These are phyloP conservation scores for Chytriomyces sp. DNA, from an alignment of 192 early-diverging fungal species.

Conservation along the genomic window DNA sequence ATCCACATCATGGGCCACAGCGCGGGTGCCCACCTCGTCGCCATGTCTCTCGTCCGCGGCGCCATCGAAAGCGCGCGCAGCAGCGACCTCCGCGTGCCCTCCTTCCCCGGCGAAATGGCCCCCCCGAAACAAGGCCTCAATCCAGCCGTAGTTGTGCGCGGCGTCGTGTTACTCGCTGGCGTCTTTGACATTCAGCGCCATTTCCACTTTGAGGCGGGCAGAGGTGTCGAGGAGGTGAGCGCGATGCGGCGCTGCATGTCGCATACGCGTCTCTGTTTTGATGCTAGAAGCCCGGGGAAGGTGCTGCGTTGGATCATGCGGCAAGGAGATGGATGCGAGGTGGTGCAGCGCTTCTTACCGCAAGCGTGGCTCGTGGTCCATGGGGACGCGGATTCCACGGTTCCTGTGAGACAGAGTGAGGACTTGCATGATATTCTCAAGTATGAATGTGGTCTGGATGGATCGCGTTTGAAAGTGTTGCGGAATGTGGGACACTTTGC, in stretches of 20 bases:
- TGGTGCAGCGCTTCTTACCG: conserved; percentile 15
- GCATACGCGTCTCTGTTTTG: not conserved
- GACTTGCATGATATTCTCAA: conserved; percentile 20
- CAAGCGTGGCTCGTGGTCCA: conserved; percentile 31
- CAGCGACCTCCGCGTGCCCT: not conserved
- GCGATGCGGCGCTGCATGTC: conserved; percentile 34
- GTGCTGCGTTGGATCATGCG: not conserved
- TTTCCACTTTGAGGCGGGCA: conserved; percentile 34
- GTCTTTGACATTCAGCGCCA: conserved; percentile 45
- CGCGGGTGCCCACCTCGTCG: conserved; percentile 46
- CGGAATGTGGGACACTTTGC: conserved; percentile 3
- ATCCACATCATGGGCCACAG: conserved; percentile 47
- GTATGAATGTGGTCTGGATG: conserved; percentile 4
- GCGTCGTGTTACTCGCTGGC: conserved; percentile 38
- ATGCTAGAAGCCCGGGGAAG: conserved; percentile 8
- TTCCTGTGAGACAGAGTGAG: conserved; percentile 21
- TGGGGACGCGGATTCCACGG: conserved; percentile 34
- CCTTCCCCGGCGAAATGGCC: not conserved
- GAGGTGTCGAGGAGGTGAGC: conserved; percentile 48
- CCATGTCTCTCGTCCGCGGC: conserved; percentile 36
- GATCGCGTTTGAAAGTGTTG: conserved; percentile 6
- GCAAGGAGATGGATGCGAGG: not conserved
- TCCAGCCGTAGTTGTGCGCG: conserved; percentile 13
- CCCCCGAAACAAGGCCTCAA: not conserved
- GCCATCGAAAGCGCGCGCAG: not conserved